Evolutionary conservation across 2,329 filamentous ascomycete genomes (phyloP), one percentile per base, ranked within the genome.

Genomic region (Venturiaceae sp.): DNA sequence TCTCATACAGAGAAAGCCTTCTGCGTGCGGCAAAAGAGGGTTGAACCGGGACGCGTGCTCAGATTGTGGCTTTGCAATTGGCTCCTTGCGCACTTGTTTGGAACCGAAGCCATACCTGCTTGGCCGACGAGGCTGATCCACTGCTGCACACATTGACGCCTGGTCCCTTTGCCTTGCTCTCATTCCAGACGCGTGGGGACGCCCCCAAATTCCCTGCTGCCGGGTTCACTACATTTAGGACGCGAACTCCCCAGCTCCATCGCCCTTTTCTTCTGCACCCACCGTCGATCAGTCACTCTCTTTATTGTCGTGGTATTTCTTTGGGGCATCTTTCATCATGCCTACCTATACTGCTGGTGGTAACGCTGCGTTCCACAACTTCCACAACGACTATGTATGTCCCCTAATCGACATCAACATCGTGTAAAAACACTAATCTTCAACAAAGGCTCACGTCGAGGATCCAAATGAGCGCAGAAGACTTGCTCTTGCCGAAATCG

Each of bases 401-500:
- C 2, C 26, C 41, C 21, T 21, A 1, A 2, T 47, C 9, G 6
- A 19, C 14, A 16, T 21, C 0, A 2, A 26, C 2, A n/a, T 1
- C 26, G 14, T 4, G 21, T 32, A 11, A 9, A 11, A 30, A n/a
- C 13, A n/a, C 30, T 58, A 19, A 37, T 26, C 2, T 14, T 14
- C 21, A 28, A n/a, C 26, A 8, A 14, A 53, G 47, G 56, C 57
- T 56, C 81, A 77, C 63, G 76, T 77, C 64, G 76, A 81, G 61
- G 87, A 92, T 69, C 83, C 87, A 61, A 90, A 90, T 64, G 88
- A 92, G 78, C 85, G 88, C 58, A 81, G 89, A 64, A 83, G 88
- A 62, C 83, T 90, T 33, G 89, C 89, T 44, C 85, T 94, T 56
- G 87, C 87, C 37, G 86, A 92, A 72, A 86, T 92, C 64, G 88